Conservation (phyloP, 768 basidiomycete species). For the Leccinum variicolor region DNA sequence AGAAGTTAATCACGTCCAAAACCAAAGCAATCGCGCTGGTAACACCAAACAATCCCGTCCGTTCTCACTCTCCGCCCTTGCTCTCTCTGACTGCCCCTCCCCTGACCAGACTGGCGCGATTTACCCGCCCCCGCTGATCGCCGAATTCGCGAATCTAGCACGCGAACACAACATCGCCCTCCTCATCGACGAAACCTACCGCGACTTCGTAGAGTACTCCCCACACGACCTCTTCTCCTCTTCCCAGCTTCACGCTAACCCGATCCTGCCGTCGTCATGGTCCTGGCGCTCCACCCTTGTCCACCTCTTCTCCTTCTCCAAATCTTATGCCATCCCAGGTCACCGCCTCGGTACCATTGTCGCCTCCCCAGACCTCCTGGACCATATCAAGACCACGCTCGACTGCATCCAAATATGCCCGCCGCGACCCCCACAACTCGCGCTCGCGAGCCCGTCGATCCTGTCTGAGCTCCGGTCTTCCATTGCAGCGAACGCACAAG, state of each 20-base stretch:
- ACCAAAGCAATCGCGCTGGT: constrained; percentile 74
- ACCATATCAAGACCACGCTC: constrained; percentile 52
- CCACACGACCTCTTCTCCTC: constrained; percentile 57
- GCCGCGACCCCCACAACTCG: constrained; percentile 68
- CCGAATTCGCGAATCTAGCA: constrained; percentile 59
- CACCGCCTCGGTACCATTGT: constrained; percentile 74
- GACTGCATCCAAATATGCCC: constrained; percentile 83
- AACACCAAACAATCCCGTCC: constrained; percentile 73
- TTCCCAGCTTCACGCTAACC: background rate
- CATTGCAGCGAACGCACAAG: constrained; percentile 47
- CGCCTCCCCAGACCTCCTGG: constrained; percentile 53
- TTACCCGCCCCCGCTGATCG: constrained; percentile 55
- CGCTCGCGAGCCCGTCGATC: constrained; percentile 49
- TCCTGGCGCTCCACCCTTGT: constrained; percentile 62
- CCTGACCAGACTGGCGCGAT: constrained; percentile 59
- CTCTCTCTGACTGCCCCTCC: background rate
- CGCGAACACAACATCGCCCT: constrained; percentile 53
- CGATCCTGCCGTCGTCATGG: constrained; percentile 12
- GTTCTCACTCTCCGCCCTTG: constrained; percentile 5
- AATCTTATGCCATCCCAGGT: constrained; percentile 77
- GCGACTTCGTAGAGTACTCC: constrained; percentile 64
- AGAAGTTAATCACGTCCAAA: constrained; percentile 48
- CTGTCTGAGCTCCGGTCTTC: constrained; percentile 51
- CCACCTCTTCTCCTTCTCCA: constrained; percentile 78
- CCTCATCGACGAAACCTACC: constrained; percentile 86